Percentiles rank a stretch among this genome's conserved stretches.
Conservation (phyloP, 192 early-diverging fungal genomes). For the Coemansia sp. region DNA sequence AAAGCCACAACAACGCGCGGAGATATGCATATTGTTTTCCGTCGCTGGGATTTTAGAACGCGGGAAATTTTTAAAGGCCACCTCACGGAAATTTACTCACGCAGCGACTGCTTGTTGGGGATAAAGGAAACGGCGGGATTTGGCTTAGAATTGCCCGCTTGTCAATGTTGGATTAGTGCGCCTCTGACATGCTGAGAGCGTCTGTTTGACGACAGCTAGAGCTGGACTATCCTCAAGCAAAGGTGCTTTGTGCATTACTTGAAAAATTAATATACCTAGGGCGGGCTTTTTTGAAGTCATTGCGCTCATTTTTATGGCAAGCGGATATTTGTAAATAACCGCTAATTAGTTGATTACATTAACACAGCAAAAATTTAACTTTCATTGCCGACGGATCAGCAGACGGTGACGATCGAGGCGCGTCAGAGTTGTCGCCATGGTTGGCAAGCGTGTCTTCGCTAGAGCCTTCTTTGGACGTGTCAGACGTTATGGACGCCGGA, state of each 20-base stretch:
- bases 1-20: neutral
- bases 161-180: neutral
- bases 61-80: constrained; percentile 14
- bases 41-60: neutral
- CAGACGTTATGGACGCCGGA: constrained; percentile 27
- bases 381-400: constrained; percentile 47
- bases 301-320: neutral
- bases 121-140: neutral
- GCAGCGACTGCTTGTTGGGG: neutral
- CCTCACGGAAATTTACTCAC: constrained; percentile 12
- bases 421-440: neutral
- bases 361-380: constrained; percentile 40
- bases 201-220: no score
- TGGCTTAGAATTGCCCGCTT: neutral
- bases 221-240: no score
- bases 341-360: neutral
- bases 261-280: no score
- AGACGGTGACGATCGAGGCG: constrained; percentile 1
- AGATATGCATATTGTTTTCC: neutral
- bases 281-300: no score
- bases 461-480: constrained; percentile 22
- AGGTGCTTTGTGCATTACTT: no score
- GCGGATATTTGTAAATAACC: neutral
- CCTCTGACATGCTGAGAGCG: no score
- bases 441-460: constrained; percentile 28